These are phyloP conservation scores for Lentinula aciculospora DNA, from an alignment of 768 basidiomycete genomes.

Conservation along the genomic window DNA sequence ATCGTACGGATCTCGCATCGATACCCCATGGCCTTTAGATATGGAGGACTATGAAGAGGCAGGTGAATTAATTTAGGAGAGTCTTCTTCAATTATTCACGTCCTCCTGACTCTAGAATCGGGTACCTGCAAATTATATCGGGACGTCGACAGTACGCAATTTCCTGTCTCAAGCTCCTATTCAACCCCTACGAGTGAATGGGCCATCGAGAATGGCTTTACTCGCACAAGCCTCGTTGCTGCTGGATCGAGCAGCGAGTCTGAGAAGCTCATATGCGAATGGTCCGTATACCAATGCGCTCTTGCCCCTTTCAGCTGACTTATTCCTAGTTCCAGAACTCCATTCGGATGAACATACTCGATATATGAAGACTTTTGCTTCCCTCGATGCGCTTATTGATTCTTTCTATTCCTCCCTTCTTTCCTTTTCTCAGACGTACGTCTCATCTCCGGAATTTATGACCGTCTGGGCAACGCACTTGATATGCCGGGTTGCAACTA, in stretches of 20 bases:
- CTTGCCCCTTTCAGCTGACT: not conserved
- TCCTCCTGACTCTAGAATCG: not conserved
- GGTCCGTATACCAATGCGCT: constrained; percentile 12
- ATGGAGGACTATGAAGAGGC: constrained; percentile 10
- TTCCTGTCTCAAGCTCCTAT: constrained; percentile 6
- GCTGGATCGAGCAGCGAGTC: constrained; percentile 17
- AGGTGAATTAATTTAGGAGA: constrained; percentile 4
- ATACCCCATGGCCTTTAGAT: constrained; percentile 12
- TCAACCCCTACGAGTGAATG: not conserved
- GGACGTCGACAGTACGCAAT: not conserved
- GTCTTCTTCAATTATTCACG: not conserved
- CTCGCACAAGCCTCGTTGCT: constrained; percentile 11
- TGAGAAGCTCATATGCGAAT: constrained; percentile 11
- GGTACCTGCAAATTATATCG: constrained; percentile 21
- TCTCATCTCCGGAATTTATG: constrained; percentile 8
- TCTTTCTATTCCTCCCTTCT: constrained; percentile 10
- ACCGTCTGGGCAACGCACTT: constrained; percentile 20
- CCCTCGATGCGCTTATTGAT: constrained; percentile 21
- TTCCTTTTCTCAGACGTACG: constrained; percentile 6
- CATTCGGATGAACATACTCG: constrained; percentile 13
- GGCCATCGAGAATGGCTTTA: not conserved
- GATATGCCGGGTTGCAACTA: constrained; percentile 19
- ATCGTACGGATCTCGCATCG: constrained; percentile 1
- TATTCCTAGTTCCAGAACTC: constrained; percentile 12
- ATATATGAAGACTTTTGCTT: constrained; percentile 17